Evolutionary conservation across 208 protist genomes (phyloP), one percentile per base, ranked within the genome.

Genomic region (Herpetomonas samuelpessoai): DNA sequence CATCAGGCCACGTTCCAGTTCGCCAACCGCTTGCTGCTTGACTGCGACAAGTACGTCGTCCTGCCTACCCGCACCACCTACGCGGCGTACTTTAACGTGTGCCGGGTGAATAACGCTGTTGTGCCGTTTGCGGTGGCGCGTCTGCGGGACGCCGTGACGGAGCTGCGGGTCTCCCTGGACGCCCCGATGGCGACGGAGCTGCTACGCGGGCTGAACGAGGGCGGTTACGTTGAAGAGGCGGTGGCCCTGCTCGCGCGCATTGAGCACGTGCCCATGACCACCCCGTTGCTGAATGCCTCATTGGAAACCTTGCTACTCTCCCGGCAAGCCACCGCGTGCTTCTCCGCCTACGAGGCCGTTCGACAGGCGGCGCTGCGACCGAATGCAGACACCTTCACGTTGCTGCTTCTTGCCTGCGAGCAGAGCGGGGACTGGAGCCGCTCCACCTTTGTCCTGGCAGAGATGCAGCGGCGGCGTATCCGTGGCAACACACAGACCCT

Each of bases 21-120:
- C 3, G 77, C 87, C 0, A 81, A 90, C 31, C 77, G 86, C 9
- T 57, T 96, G 4, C 60, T 91, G n/a, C 55, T 94, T 9, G 90
- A 96, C 49, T 72, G 71, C 1, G 84, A 93, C 69, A 73, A 73
- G 56, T 93, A 82, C 52, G 83, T 92, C 24, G 53, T 92, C 19
- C 65, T 93, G 21, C 86, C 90, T 24, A 92, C 87, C 2, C 81
- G 85, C 35, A 88, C 79, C 24, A 96, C 81, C 1, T 92, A 90
- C 66, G 72, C 90, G 7, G 81, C 86, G 10, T 96, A 81, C 61
- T 89, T 96, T 53, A 62, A 52, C 18, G 74, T 96, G 12, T 96
- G 90, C 57, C 67, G 62, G 26, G 53, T 76, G 16, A 82, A 91
- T 57, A 79, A 91, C 50, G 78, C 79, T 47, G 76, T 41, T 18